A percentile compares a stretch with the other conserved stretches of the same genome.
Conservation (phyloP, 176 grass and related monocot species). For the Carex littledalei region DNA sequence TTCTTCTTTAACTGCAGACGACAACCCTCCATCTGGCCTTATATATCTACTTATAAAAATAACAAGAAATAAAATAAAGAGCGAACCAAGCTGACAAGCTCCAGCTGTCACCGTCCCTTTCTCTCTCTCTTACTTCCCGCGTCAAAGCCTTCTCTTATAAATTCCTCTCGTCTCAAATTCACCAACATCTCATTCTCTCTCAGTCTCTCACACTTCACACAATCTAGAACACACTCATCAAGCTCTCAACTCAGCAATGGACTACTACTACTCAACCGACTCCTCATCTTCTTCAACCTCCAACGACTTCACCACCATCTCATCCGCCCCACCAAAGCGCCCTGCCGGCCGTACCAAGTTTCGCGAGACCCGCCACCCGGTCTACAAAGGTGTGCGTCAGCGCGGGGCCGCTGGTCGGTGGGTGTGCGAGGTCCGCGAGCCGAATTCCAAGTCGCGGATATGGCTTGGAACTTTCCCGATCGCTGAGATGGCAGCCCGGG, state of each 20-base stretch:
- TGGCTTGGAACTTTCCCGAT: constrained; percentile 73
- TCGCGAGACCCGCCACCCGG: constrained; percentile 81
- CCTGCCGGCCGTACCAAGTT: constrained; percentile 76
- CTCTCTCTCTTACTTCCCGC: background rate
- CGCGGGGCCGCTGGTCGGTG: constrained; percentile 45
- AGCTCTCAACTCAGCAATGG: constrained; percentile 13
- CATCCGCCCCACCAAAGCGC: constrained; percentile 60
- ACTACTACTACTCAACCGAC: constrained; percentile 16
- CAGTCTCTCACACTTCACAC: background rate
- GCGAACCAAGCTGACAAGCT: background rate
- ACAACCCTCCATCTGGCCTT: background rate
- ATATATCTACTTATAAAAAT: background rate
- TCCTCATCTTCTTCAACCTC: background rate
- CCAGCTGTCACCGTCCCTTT: constrained; percentile 18
- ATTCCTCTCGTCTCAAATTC: background rate
- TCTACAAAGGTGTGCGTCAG: constrained; percentile 69
- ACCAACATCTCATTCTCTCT: background rate
- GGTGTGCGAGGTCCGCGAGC: constrained; percentile 79
- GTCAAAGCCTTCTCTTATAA: background rate
- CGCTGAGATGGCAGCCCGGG: constrained; percentile 61
- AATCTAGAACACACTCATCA: background rate
- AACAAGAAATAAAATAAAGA: background rate
- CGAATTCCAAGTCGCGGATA: constrained; percentile 80
- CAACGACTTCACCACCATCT: background rate
- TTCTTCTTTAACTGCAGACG: background rate